Base-by-base conservation (phyloP, 768 basidiomycete species). In the Sarcomyxa edulis region DNA sequence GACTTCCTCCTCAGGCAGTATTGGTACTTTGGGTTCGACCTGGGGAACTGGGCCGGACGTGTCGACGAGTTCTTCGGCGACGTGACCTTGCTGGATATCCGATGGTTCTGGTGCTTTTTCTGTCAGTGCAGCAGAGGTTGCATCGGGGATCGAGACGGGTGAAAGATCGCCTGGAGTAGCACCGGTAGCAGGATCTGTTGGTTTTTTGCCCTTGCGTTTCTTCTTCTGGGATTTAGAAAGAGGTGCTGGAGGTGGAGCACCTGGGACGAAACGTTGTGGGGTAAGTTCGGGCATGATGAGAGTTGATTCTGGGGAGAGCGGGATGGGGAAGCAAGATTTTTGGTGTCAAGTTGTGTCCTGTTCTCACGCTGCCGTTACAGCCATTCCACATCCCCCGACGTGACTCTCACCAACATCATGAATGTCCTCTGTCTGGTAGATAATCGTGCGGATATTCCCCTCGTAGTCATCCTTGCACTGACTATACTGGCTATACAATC, bases 181-280 rank as follows among this genome's bases (percentile, higher is more conserved):
- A n/a, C n/a, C n/a, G 27, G 74, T 78, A 26, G 65, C 59, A 15
- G 65, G 59, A 7, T 34, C 23, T 8, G 32, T 34, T 11, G 46
- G 26, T 41, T 44, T 48, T 53, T 72, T 75, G 22, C 57, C 58
- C 43, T 75, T 68, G 62, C 78, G 79, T 59, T 77, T 81, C 61
- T 86, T 91, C 58, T 78, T 84, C 53, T 78, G 72, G 3, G 75
- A 65, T 56, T 88, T 88, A 25, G 82, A 71, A 3, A 64, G 44
- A 1, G 78, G 63, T 4, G 69, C 48, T 29, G 79, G 76, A 1
- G 81, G 78, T 38, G 80, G 85, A 9, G 88, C 88, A 32, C 88
- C 88, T 18, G 88, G 88, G 41, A 91, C 71, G 45, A 84, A 53
- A 40, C 88, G 82, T 23, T 62, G 59, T 24, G 60, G 47, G 33